These are phyloP conservation scores for Apiotrichum veenhuisii DNA, from an alignment of 1,284 basidiomycete species.

Conservation along the genomic window DNA sequence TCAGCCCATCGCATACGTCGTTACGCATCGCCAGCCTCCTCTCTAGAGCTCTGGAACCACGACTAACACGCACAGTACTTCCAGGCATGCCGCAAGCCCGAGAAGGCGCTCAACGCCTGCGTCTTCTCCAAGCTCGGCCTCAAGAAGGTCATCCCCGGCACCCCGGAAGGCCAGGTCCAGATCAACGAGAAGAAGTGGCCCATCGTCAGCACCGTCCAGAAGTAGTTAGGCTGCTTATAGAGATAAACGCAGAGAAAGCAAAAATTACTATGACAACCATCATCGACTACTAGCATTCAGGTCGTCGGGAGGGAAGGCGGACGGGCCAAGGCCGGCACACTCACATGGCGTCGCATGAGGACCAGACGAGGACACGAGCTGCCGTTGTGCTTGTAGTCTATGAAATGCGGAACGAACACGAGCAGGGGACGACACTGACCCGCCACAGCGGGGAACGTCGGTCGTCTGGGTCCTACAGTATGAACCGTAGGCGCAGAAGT, in stretches of 20 bases:
- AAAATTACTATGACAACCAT: background rate
- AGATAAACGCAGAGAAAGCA: too few relatives aligned
- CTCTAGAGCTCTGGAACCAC: too few relatives aligned
- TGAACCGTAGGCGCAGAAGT: too few relatives aligned
- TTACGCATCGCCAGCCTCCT: too few relatives aligned
- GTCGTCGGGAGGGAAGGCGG: too few relatives aligned
- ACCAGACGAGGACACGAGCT: background rate
- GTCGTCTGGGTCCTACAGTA: too few relatives aligned
- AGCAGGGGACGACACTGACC: background rate
- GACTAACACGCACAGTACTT: conserved; percentile 63
- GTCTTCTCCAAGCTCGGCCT: conserved; percentile 95
- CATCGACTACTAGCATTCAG: too few relatives aligned
- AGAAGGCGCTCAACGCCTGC: conserved; percentile 86
- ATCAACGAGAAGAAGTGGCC: conserved; percentile 88
- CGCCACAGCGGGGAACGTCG: too few relatives aligned
- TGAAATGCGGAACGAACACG: conserved; percentile 4
- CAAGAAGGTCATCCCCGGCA: conserved; percentile 86
- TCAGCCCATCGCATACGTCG: too few relatives aligned
- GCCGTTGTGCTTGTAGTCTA: background rate
- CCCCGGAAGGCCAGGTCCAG: conserved; percentile 75
- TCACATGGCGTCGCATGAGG: background rate
- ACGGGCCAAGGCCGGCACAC: too few relatives aligned
- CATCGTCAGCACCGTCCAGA: conserved; percentile 71
- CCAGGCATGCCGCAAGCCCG: conserved; percentile 83
- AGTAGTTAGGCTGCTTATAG: conserved; percentile 50